Conservation (phyloP, 768 basidiomycete genomes). For the Serendipita sp. region DNA sequence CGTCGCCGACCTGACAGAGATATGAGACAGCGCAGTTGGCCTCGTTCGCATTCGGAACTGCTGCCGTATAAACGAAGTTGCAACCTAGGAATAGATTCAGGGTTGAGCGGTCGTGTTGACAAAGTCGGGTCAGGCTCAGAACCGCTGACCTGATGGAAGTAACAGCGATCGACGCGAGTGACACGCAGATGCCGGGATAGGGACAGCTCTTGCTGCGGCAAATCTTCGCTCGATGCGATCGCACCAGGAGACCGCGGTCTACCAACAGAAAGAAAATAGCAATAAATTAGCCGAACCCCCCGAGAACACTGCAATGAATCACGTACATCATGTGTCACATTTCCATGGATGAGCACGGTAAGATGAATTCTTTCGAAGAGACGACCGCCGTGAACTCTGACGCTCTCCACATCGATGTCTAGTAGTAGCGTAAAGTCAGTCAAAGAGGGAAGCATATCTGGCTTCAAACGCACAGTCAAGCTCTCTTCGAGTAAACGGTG, state of each 20-base stretch:
- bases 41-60: conserved; percentile 29
- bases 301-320: background rate
- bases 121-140: background rate
- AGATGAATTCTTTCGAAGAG: conserved; percentile 52
- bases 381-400: conserved; percentile 42
- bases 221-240: background rate
- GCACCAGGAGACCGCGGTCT: background rate
- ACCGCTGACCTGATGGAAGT: background rate
- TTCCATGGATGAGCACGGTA: conserved; percentile 66
- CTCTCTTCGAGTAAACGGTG: background rate
- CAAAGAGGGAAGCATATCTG: background rate
- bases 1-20: conserved; percentile 61
- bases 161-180: background rate
- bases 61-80: background rate
- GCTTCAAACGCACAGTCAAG: background rate
- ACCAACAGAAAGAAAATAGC: too few species aligned
- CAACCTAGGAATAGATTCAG: background rate
- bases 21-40: conserved; percentile 77
- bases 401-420: conserved; percentile 60
- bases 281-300: background rate
- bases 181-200: background rate
- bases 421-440: background rate
- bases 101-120: background rate
- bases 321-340: conserved; percentile 60
- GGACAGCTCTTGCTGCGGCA: background rate